phyloP scores from a whole-genome alignment of 2,329 filamentous ascomycete genomes.

The Cercospora sojina region DNA sequence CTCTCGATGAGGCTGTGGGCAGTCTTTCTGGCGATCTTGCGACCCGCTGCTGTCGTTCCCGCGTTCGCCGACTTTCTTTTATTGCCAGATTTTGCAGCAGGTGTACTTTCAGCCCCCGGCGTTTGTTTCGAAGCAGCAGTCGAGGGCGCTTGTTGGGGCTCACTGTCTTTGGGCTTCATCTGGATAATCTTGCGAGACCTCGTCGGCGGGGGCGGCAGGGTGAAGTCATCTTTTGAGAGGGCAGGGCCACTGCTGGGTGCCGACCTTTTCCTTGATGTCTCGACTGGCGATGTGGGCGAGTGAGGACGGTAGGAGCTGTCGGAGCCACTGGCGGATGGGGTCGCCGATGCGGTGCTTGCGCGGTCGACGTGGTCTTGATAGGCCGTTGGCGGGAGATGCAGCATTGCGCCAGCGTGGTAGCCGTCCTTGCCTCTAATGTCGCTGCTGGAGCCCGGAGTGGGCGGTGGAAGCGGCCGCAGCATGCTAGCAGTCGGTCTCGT shows the following conservation, averaged over 20 bases:
- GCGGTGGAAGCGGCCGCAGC: slow-evolving; percentile 66
- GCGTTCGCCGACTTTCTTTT: slow-evolving; percentile 74
- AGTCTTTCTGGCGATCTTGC: slow-evolving; percentile 93
- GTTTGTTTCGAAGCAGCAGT: slow-evolving; percentile 17
- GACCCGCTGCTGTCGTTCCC: slow-evolving; percentile 77
- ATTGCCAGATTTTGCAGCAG: slow-evolving; percentile 38
- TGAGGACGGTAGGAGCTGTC: slow-evolving; percentile 46
- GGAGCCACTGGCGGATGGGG: slow-evolving; percentile 49
- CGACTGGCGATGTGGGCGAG: slow-evolving; percentile 46
- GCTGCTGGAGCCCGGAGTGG: slow-evolving; percentile 75
- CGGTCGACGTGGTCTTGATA: slow-evolving; percentile 48
- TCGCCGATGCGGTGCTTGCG: slow-evolving; percentile 50
- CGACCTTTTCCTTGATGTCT: slow-evolving; percentile 37
- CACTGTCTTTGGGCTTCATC: slow-evolving; percentile 71
- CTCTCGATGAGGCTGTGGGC: slow-evolving; percentile 95
- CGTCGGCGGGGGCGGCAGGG: slow-evolving; percentile 87
- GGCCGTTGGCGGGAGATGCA: slow-evolving; percentile 76
- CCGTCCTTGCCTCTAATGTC: slow-evolving; percentile 73
- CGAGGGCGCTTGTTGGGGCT: slow-evolving; percentile 28
- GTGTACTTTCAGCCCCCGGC: slow-evolving; percentile 25
- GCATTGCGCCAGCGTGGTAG: slow-evolving; percentile 63
- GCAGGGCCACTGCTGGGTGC: slow-evolving; percentile 26
- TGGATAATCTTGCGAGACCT: slow-evolving; percentile 95
- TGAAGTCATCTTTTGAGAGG: slow-evolving; percentile 63
- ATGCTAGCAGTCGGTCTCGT: slow-evolving; percentile 45